Percentiles rank a stretch among this genome's conserved stretches.
These are phyloP conservation scores for Colletotrichum sp. DNA, from an alignment of 2,329 filamentous ascomycete genomes.

Conservation along the genomic window DNA sequence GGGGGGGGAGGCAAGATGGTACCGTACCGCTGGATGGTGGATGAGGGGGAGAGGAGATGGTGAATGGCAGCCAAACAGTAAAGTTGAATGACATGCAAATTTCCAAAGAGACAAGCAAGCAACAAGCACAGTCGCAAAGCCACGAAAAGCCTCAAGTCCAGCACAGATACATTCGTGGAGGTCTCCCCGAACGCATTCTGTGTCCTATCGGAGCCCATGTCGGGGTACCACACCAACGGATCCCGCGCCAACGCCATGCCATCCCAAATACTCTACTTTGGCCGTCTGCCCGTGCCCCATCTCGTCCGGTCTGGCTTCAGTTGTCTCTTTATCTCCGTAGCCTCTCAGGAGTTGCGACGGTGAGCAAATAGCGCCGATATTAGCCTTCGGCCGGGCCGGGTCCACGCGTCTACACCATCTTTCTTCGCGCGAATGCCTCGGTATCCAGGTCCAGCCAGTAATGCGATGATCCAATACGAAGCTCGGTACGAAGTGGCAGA, in stretches of 20 bases:
- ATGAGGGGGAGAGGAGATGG: background rate
- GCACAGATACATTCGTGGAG: background rate
- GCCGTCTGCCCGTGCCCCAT: background rate
- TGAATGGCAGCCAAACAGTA: background rate
- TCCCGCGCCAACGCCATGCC: background rate
- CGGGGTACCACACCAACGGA: slow-evolving; percentile 2
- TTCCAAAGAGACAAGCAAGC: background rate
- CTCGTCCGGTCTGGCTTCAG: background rate
- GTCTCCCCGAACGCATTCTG: background rate
- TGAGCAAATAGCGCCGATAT: background rate
- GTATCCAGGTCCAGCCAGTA: background rate
- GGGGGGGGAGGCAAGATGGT: background rate
- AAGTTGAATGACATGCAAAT: background rate
- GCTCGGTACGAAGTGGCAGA: background rate
- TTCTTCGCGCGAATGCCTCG: background rate
- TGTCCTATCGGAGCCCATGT: background rate
- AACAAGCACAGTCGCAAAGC: background rate
- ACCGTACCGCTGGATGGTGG: background rate
- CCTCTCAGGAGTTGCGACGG: background rate
- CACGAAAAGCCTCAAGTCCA: background rate
- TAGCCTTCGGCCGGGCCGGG: slow-evolving; percentile 12
- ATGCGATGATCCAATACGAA: background rate
- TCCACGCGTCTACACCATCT: background rate
- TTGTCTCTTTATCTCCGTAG: background rate
- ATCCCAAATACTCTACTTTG: background rate